A percentile compares a stretch with the other conserved stretches of the same genome.
These are phyloP conservation scores for Trichosanthes truncata DNA, from an alignment of 306 rosid species.

Conservation along the genomic window DNA sequence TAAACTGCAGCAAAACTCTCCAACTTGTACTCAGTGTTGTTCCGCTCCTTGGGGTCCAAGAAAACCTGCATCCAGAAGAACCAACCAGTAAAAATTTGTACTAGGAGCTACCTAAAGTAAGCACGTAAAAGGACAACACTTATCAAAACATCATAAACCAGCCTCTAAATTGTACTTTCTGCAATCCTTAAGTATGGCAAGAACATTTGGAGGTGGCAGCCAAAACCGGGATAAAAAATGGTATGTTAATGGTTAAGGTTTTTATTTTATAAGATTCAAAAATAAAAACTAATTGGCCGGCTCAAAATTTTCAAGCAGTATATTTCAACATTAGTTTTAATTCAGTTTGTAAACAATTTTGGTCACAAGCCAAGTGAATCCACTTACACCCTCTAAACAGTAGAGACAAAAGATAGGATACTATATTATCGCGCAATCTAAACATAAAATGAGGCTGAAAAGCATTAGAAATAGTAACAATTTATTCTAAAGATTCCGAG, in stretches of 20 bases:
- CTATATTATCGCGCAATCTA: too few species aligned
- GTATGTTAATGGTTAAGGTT: neutral
- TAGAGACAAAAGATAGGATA: neutral
- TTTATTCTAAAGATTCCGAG: neutral
- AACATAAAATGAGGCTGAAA: neutral
- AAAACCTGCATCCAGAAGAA: neutral
- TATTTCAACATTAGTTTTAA: neutral
- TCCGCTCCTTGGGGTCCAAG: conserved; percentile 15
- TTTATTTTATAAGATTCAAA: too few species aligned
- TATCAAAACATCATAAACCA: neutral
- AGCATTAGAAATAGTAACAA: neutral
- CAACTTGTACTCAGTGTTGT: conserved; percentile 17
- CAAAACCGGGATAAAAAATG: neutral
- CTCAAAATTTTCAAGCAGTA: neutral
- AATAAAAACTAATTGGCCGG: too few species aligned
- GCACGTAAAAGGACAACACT: neutral
- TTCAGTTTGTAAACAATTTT: neutral
- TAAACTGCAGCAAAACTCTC: conserved; percentile 15
- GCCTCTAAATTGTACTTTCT: neutral
- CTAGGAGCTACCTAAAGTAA: neutral
- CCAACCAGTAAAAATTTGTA: neutral
- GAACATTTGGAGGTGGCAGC: neutral
- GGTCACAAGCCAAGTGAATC: neutral
- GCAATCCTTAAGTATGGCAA: neutral
- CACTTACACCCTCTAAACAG: neutral